A percentile compares a stretch with the other conserved stretches of the same genome.
Evolutionary conservation across 495 filamentous ascomycete species (phyloP).

Genomic region (Peziza echinospora): DNA sequence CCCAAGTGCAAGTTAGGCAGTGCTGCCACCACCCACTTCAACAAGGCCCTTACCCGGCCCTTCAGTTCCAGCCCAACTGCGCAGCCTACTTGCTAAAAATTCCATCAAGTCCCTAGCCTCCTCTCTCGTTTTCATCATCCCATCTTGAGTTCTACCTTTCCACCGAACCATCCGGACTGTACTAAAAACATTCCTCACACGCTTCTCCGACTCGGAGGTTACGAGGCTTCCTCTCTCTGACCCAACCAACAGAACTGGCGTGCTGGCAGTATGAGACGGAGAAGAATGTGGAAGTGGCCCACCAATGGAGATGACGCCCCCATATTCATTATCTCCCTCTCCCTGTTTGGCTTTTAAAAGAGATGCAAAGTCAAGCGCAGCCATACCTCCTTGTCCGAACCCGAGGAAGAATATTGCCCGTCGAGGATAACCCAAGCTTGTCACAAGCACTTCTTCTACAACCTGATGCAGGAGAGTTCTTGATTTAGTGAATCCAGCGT

Average conservation of each 20-base stretch:
- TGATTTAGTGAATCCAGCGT: conserved; percentile 49
- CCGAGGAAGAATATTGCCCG: conserved; percentile 60
- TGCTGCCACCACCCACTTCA: too few relatives aligned
- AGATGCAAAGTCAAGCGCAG: conserved; percentile 38
- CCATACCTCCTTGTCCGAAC: conserved; percentile 72
- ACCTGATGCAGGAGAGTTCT: conserved; percentile 29
- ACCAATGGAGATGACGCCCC: conserved; percentile 59
- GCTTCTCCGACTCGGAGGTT: conserved; percentile 37
- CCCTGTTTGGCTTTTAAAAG: conserved; percentile 9
- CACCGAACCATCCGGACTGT: conserved; percentile 56
- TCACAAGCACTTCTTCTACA: conserved; percentile 36
- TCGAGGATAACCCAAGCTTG: conserved; percentile 45
- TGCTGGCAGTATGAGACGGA: conserved; percentile 23
- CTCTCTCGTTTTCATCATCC: conserved; percentile 61
- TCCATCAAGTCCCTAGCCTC: conserved; percentile 88
- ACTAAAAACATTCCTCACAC: conserved; percentile 45
- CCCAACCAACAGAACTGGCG: conserved; percentile 53
- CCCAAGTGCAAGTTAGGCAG: too few relatives aligned
- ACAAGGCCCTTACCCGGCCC: neutral
- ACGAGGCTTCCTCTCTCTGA: conserved; percentile 41
- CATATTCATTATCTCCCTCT: conserved; percentile 18
- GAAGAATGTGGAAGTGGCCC: conserved; percentile 39
- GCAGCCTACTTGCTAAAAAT: conserved; percentile 63
- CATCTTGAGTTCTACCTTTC: conserved; percentile 44
- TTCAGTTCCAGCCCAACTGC: conserved; percentile 24